Evolutionary conservation across 2,329 filamentous ascomycete species (phyloP).

Genomic region (Paecilomyces sp.): DNA sequence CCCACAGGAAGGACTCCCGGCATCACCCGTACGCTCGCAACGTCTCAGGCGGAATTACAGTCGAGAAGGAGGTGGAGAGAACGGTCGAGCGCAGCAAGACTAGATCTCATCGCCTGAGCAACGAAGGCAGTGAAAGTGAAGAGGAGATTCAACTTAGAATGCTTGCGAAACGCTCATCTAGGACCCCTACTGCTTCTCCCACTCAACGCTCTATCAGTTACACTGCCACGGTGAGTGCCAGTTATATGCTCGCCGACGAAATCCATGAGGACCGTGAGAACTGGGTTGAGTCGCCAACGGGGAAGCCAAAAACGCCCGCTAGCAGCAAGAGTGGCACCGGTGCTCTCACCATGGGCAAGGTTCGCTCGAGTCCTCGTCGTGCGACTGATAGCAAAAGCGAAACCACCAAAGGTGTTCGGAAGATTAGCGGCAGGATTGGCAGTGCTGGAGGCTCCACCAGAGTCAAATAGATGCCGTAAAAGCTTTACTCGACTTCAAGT

Average conservation of each 20-base stretch:
- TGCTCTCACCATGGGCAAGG: constrained; percentile 53
- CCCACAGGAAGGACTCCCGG: constrained; percentile 64
- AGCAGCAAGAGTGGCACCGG: constrained; percentile 46
- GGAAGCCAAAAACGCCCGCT: constrained; percentile 47
- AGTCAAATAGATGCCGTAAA: constrained; percentile 15
- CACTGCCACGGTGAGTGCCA: constrained; percentile 64
- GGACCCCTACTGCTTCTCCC: constrained; percentile 59
- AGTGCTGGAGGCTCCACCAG: constrained; percentile 31
- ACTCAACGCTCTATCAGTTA: constrained; percentile 65
- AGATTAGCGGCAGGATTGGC: constrained; percentile 40
- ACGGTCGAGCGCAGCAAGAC: constrained; percentile 39
- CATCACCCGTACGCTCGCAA: constrained; percentile 66
- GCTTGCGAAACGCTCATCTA: constrained; percentile 58
- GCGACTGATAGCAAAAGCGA: constrained; percentile 32
- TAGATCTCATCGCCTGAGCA: constrained; percentile 49
- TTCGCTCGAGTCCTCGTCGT: constrained; percentile 49
- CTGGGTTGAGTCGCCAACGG: constrained; percentile 35
- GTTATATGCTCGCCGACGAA: constrained; percentile 58
- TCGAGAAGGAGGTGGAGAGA: constrained; percentile 24
- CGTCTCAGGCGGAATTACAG: constrained; percentile 37
- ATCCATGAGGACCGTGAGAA: constrained; percentile 62
- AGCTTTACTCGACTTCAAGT: not conserved
- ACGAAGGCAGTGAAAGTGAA: constrained; percentile 60
- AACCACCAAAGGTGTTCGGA: constrained; percentile 34
- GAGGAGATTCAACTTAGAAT: constrained; percentile 76